Percentiles rank a stretch among this genome's conserved stretches.
Conservation (phyloP, 208 protist species). For the Acanthamoeba healyi region DNA sequence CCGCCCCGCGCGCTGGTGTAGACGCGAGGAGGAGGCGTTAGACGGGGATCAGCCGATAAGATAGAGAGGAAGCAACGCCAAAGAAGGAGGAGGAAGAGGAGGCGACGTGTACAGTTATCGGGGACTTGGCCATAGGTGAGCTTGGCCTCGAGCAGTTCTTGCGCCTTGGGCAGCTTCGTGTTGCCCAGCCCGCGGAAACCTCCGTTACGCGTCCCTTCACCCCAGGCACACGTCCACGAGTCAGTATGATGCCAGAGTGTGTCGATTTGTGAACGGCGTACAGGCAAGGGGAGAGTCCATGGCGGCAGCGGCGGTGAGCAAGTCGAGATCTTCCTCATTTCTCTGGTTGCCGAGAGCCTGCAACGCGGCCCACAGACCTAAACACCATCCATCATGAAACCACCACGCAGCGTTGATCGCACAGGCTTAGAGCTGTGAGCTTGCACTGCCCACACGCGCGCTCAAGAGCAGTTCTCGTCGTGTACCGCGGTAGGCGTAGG, state of each 20-base stretch:
- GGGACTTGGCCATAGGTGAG: neutral
- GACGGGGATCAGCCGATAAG: neutral
- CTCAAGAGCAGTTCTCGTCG: neutral
- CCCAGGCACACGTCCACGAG: too few species aligned
- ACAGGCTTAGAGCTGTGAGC: too few species aligned
- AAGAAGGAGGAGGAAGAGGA: neutral
- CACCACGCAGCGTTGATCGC: too few species aligned
- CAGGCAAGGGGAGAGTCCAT: neutral
- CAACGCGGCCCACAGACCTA: constrained; percentile 20
- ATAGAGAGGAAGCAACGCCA: too few species aligned
- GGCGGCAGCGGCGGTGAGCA: neutral
- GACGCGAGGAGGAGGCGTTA: too few species aligned
- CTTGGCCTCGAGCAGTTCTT: neutral
- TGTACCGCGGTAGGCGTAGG: neutral
- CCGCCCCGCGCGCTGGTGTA: constrained; percentile 3
- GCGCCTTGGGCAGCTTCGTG: neutral
- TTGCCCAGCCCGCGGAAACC: neutral
- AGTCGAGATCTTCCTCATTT: constrained; percentile 11
- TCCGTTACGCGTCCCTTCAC: constrained; percentile 31
- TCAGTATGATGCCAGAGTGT: neutral
- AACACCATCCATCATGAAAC: neutral
- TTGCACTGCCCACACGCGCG: neutral
- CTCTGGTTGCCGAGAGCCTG: constrained; percentile 39
- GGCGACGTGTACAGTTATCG: neutral
- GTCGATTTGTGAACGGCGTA: neutral